Evolutionary conservation across 768 basidiomycete species (phyloP).

Genomic region (Suillus paluster): DNA sequence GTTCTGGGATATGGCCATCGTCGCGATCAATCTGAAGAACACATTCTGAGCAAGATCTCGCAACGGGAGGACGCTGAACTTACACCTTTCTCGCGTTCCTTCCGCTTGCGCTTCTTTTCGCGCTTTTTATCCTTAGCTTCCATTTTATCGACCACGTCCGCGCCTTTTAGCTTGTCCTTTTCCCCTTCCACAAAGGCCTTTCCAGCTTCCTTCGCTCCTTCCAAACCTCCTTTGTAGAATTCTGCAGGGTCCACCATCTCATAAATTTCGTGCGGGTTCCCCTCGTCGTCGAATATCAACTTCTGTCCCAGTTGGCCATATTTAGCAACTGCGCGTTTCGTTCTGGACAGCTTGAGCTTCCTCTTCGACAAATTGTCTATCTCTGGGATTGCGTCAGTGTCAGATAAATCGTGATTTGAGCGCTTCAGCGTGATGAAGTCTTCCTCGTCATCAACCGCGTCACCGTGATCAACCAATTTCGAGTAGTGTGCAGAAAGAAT

Average conservation of each 20-base stretch:
- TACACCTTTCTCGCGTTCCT: slow-evolving; percentile 65
- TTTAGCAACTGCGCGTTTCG: slow-evolving; percentile 74
- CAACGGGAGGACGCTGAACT: slow-evolving; percentile 12
- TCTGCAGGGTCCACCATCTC: slow-evolving; percentile 81
- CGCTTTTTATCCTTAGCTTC: slow-evolving; percentile 86
- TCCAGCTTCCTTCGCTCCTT: slow-evolving; percentile 69
- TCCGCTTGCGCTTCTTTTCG: slow-evolving; percentile 92
- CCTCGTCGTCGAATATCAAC: slow-evolving; percentile 90
- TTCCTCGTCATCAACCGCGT: slow-evolving; percentile 54
- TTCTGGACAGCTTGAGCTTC: slow-evolving; percentile 73
- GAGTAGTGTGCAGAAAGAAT: slow-evolving; percentile 90
- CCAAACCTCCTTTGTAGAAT: slow-evolving; percentile 67
- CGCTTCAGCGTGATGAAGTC: slow-evolving; percentile 96
- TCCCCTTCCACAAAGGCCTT: slow-evolving; percentile 74
- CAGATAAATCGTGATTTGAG: slow-evolving; percentile 76
- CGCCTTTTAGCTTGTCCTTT: slow-evolving; percentile 67
- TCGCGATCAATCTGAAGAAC: slow-evolving; percentile 27
- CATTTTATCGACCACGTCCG: slow-evolving; percentile 77
- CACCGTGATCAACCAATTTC: slow-evolving; percentile 79
- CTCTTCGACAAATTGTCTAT: slow-evolving; percentile 78
- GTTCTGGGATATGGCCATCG: slow-evolving; percentile 31
- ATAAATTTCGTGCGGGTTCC: slow-evolving; percentile 79
- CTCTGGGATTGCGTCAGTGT: slow-evolving; percentile 37
- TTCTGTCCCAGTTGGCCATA: slow-evolving; percentile 65
- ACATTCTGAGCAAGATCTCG: slow-evolving; percentile 1